Base-by-base conservation (phyloP, 2,329 filamentous ascomycete genomes). In the Fusarium multiceps region DNA sequence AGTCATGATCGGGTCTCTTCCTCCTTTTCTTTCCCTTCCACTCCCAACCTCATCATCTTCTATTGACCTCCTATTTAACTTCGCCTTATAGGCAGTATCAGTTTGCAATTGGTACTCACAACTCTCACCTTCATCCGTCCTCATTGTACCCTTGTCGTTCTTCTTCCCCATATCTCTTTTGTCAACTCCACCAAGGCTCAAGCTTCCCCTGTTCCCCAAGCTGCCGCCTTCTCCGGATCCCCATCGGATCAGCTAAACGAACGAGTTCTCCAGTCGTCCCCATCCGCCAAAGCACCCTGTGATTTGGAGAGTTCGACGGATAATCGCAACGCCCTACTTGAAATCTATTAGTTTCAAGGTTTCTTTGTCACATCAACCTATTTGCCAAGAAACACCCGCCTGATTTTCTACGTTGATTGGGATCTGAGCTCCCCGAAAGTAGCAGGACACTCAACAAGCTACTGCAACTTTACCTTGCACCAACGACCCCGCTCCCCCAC, bases 401-500 rank as follows among this genome's bases (percentile, higher is more conserved):
- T 34, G 20, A 43, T 34, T 60, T 42, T 48, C 46, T 70, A 46
- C 49, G 65, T 59, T 65, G 59, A 42, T 65, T 60, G 49, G 41
- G 42, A 56, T 58, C 49, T 56, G 47, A 54, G 37, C 68, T 55
- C 50, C 55, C 23, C 32, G 60, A 63, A 56, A 59, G 50, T 51
- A 63, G 62, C 63, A 72, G 55, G 55, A 53, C 56, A 68, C 62
- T 32, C 55, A 61, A 70, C 59, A 59, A 72, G 65, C 67, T 69
- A 71, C 73, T 74, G 60, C 66, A 65, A 59, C 66, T 63, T 67
- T 60, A 71, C 72, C 72, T 74, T 73, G 67, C 59, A 63, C 54
- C 59, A 55, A 42, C 42, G 61, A 71, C 73, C 73, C 73, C 73
- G 72, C 73, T 68, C 69, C 73, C 71, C 73, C 73, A 75, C 73